Conservation (phyloP, 441 rosid species). For the Bocquillonia castaneifolia region DNA sequence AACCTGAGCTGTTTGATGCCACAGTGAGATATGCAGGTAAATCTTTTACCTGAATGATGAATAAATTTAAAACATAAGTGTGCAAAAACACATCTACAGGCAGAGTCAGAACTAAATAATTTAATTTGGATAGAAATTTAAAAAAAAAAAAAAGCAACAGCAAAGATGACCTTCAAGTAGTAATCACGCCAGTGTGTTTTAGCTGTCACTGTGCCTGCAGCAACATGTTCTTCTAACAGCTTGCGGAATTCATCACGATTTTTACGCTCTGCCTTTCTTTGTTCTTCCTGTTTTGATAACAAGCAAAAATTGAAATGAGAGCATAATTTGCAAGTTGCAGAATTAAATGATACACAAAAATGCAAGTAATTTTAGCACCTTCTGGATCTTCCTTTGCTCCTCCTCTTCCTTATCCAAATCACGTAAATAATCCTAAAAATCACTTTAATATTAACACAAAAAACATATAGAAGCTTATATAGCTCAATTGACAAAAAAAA, state of each 20-base stretch:
- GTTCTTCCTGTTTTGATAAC: constrained; percentile 57
- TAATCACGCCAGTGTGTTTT: constrained; percentile 84
- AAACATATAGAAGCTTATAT: neutral
- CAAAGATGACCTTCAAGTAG: constrained; percentile 54
- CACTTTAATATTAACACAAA: constrained; percentile 16
- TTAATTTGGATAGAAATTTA: neutral
- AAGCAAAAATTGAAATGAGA: constrained; percentile 19
- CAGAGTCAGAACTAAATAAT: neutral
- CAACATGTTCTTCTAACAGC: constrained; percentile 78
- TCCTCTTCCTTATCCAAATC: constrained; percentile 90
- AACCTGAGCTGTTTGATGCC: constrained; percentile 83
- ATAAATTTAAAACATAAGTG: neutral
- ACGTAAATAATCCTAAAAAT: constrained; percentile 64
- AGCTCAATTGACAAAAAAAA: constrained; percentile 9
- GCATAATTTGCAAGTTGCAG: neutral
- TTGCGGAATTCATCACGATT: constrained; percentile 87
- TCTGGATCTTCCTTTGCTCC: constrained; percentile 80
- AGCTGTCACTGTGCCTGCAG: constrained; percentile 70
- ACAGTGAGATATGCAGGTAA: constrained; percentile 76
- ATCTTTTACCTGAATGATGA: constrained; percentile 61
- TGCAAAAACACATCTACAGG: neutral
- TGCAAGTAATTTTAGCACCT: constrained; percentile 40
- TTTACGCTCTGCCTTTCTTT: constrained; percentile 85
- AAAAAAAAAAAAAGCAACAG: neutral
- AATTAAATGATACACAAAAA: neutral